Conservation (phyloP, 116 monocot genomes). For the Iris pallida region DNA sequence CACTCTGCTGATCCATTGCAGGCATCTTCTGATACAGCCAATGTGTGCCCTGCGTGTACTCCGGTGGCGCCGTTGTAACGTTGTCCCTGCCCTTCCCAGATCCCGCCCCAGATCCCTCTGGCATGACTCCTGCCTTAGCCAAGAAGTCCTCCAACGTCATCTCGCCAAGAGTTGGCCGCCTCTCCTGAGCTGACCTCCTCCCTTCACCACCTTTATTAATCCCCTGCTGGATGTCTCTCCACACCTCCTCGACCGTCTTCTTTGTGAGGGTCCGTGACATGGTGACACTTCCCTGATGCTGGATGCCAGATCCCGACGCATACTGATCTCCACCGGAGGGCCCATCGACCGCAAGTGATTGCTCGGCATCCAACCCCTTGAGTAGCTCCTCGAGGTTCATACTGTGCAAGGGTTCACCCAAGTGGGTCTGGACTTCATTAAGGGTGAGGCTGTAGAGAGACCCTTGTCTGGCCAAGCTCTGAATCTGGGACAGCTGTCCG, state of each 20-base stretch:
- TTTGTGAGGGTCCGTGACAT: constrained; percentile 52
- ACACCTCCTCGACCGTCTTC: constrained; percentile 83
- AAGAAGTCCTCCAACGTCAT: constrained; percentile 88
- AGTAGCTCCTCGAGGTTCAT: constrained; percentile 97
- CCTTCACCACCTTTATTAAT: constrained; percentile 2
- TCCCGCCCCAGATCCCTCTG: constrained; percentile 22
- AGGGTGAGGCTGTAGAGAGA: constrained; percentile 69
- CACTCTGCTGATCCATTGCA: constrained; percentile 25
- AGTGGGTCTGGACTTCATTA: constrained; percentile 57
- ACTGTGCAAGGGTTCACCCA: constrained; percentile 67
- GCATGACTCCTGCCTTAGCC: constrained; percentile 57
- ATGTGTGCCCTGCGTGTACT: constrained; percentile 29
- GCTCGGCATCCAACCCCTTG: constrained; percentile 22
- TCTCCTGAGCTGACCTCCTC: constrained; percentile 11
- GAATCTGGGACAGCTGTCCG: constrained; percentile 25
- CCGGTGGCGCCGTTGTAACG: constrained; percentile 1
- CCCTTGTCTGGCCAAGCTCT: constrained; percentile 40
- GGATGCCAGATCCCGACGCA: constrained; percentile 17
- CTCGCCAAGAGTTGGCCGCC: constrained; percentile 53
- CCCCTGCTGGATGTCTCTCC: constrained; percentile 49
- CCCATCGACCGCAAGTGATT: constrained; percentile 14
- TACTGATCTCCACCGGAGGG: background rate
- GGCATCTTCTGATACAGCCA: constrained; percentile 51
- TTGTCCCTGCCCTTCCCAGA: constrained; percentile 14
- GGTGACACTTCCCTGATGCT: constrained; percentile 39